Conservation (phyloP, 2,329 filamentous ascomycete species). For the Clarireedia homoeocarpa region DNA sequence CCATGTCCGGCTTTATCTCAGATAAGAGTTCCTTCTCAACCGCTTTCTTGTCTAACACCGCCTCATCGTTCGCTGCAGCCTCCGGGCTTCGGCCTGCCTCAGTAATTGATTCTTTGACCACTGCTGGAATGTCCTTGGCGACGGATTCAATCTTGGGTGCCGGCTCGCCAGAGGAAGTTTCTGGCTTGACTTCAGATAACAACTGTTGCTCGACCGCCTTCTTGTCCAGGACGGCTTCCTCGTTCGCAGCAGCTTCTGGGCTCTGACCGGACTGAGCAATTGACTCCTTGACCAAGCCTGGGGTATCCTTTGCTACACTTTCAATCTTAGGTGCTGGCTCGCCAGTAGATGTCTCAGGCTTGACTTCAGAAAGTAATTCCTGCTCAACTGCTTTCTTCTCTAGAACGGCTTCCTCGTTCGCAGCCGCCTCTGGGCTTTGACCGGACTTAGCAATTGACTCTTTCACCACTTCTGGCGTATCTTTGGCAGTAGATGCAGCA, state of each 20-base stretch:
- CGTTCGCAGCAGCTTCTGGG: slow-evolving; percentile 65
- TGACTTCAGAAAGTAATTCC: slow-evolving; percentile 62
- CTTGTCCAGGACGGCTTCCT: slow-evolving; percentile 67
- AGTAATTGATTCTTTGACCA: slow-evolving; percentile 50
- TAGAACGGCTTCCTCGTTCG: slow-evolving; percentile 57
- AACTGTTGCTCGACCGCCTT: slow-evolving; percentile 66
- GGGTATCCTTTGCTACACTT: slow-evolving; percentile 41
- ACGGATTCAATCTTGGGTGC: slow-evolving; percentile 30
- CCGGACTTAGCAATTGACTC: slow-evolving; percentile 51
- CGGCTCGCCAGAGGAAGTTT: slow-evolving; percentile 25
- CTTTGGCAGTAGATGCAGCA: slow-evolving; percentile 36
- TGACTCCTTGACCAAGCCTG: slow-evolving; percentile 49
- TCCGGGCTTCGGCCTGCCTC: slow-evolving; percentile 58
- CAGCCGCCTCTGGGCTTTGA: slow-evolving; percentile 61
- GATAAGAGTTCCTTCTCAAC: slow-evolving; percentile 68
- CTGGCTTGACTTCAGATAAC: slow-evolving; percentile 51
- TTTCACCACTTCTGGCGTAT: slow-evolving; percentile 49
- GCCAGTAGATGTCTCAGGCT: slow-evolving; percentile 30
- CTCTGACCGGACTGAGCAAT: slow-evolving; percentile 48
- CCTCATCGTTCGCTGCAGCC: slow-evolving; percentile 59
- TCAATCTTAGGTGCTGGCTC: slow-evolving; percentile 20
- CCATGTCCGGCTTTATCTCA: slow-evolving; percentile 42
- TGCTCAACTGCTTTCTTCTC: slow-evolving; percentile 70
- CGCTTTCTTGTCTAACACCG: slow-evolving; percentile 66
- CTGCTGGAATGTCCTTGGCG: slow-evolving; percentile 43